A percentile compares a stretch with the other conserved stretches of the same genome.
Evolutionary conservation across 78 protist species (phyloP).

Genomic region (Corallochytrium limacisporum): DNA sequence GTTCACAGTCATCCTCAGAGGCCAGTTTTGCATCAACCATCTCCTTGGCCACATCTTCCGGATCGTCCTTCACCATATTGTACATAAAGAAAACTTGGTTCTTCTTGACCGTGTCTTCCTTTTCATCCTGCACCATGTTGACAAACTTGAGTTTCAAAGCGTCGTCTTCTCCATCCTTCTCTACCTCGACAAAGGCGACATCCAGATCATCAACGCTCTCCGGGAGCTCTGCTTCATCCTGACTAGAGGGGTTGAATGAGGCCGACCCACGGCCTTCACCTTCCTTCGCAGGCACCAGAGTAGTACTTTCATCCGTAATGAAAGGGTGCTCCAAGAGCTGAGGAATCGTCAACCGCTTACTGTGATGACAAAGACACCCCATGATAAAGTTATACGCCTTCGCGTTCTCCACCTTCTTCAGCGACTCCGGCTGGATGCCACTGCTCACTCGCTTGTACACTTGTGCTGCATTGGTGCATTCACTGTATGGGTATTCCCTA

Average conservation of each 20-base stretch:
- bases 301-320: neutral
- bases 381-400: conserved; percentile 25
- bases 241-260: no score
- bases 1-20: neutral
- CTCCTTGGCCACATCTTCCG: conserved; percentile 24
- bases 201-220: neutral
- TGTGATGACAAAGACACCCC: conserved; percentile 5
- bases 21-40: conserved; percentile 6
- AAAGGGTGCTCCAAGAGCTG: conserved; percentile 3
- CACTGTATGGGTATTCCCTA: conserved; percentile 63
- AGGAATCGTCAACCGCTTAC: neutral
- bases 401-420: conserved; percentile 7
- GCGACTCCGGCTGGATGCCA: conserved; percentile 19
- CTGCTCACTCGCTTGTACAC: neutral
- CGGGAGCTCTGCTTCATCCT: neutral
- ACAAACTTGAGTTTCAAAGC: neutral
- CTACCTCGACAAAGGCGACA: neutral
- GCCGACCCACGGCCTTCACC: no score
- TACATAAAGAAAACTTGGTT: neutral
- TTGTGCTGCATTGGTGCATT: conserved; percentile 52
- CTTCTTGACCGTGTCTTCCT: neutral
- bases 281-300: no score
- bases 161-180: neutral
- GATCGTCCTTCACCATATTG: neutral
- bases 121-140: neutral